A percentile compares a stretch with the other conserved stretches of the same genome.
Evolutionary conservation across 495 filamentous ascomycete genomes (phyloP).

Genomic region (Aspergillus avenaceus): DNA sequence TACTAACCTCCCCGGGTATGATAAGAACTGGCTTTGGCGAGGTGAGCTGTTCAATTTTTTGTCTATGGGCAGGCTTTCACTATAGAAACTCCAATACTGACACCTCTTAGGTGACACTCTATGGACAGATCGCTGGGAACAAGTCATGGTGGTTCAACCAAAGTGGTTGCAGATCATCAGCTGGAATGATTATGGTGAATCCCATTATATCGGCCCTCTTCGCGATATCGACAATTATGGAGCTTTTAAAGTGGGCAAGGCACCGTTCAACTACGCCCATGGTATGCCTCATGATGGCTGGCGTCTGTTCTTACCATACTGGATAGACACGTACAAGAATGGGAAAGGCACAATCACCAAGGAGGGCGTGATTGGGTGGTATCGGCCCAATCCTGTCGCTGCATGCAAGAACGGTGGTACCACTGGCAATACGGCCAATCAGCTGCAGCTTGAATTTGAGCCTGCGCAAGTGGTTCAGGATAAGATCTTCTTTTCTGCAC

Average conservation of each 20-base stretch:
- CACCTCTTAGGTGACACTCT: conserved; percentile 43
- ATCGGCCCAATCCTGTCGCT: conserved; percentile 13
- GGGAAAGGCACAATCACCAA: not conserved
- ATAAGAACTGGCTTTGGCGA: conserved; percentile 67
- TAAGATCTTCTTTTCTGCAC: conserved; percentile 28
- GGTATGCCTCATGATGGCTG: conserved; percentile 12
- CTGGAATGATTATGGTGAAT: conserved; percentile 72
- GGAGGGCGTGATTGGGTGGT: not conserved
- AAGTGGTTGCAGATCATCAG: conserved; percentile 49
- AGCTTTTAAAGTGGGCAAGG: conserved; percentile 38
- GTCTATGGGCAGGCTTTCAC: not conserved
- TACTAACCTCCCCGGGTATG: conserved; percentile 57
- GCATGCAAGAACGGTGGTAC: conserved; percentile 27
- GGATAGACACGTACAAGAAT: conserved; percentile 3
- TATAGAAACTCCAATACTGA: not conserved
- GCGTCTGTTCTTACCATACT: conserved; percentile 1
- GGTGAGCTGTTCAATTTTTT: conserved; percentile 17
- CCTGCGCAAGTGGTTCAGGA: conserved; percentile 18
- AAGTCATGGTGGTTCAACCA: conserved; percentile 55
- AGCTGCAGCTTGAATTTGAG: conserved; percentile 17
- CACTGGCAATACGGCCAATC: conserved; percentile 28
- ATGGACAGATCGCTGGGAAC: conserved; percentile 66
- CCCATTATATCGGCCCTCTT: conserved; percentile 60
- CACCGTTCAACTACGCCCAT: conserved; percentile 42
- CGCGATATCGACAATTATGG: conserved; percentile 22